Evolutionary conservation across 1,284 basidiomycete species (phyloP).

Genomic region (Boletus semigastroideus): DNA sequence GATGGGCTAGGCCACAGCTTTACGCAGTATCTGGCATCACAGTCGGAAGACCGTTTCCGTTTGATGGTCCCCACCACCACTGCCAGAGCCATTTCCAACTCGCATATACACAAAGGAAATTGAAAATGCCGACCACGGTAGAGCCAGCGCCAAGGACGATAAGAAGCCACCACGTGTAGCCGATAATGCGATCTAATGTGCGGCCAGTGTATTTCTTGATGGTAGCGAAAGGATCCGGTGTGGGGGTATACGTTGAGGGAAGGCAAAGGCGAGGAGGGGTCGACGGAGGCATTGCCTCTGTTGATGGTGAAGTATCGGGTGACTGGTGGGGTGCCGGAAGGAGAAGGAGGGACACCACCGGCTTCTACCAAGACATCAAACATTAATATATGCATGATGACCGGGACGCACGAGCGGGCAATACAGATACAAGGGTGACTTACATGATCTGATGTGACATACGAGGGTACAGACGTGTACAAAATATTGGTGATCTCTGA

Average conservation of each 20-base stretch:
- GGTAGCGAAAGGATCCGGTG: constrained; percentile 49
- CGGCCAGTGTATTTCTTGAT: constrained; percentile 65
- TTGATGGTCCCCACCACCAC: constrained; percentile 19
- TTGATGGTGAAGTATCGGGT: constrained; percentile 7
- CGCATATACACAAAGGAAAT: constrained; percentile 60
- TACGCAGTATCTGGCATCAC: constrained; percentile 12
- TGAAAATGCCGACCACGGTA: constrained; percentile 61
- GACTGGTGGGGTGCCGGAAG: constrained; percentile 14
- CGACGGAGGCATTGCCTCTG: constrained; percentile 3
- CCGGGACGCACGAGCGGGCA: background rate
- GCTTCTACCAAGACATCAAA: constrained; percentile 19
- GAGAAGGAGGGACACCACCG: constrained; percentile 52
- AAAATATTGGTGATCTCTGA: constrained; percentile 63
- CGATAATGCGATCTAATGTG: constrained; percentile 68
- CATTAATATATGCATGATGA: background rate
- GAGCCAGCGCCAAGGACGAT: constrained; percentile 76
- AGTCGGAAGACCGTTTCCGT: constrained; percentile 5
- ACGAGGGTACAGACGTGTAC: constrained; percentile 76
- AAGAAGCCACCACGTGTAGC: constrained; percentile 73
- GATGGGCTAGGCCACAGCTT: background rate
- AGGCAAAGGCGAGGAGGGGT: constrained; percentile 48
- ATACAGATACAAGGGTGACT: constrained; percentile 16
- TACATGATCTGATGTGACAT: constrained; percentile 76
- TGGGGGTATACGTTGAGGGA: constrained; percentile 49
- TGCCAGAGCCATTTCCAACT: constrained; percentile 55